Evolutionary conservation across 2,329 filamentous ascomycete genomes (phyloP), one percentile per base, ranked within the genome.

Genomic region (Pestalotiopsis sp.): DNA sequence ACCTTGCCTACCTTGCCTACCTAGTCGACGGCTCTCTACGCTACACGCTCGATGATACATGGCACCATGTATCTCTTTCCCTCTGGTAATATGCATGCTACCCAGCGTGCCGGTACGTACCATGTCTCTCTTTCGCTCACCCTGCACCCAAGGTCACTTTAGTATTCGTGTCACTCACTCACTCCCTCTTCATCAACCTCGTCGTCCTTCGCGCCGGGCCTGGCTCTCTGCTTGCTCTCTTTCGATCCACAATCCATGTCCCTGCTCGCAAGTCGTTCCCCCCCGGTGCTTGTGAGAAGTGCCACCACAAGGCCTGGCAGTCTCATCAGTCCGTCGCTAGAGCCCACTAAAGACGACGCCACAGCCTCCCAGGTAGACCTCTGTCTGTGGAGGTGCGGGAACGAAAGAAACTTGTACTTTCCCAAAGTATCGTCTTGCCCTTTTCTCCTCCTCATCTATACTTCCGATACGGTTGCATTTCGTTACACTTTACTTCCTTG

Each of bases 171-270:
- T 70, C 68, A 70, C 68, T 68, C 68, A 70, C 68, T 68, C 65
- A 20, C 27, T 68, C 36, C 56, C 67, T 61, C 56, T 23, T 66
- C 45, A 52, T 52, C 45, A 52, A 52, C 45, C 45, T 52, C 45
- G 45, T 52, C 45, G 45, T 31, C 58, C 41, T 39, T 36, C 68
- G 56, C 52, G 52, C 45, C 39, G 52, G 58, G 64, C 20, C 57
- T 63, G 49, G 64, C 63, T 59, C 36, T 68, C 63, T 31, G 27
- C 27, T 31, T 31, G 27, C 27, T 31, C 27, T 7, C 27, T 41
- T 67, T 62, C 69, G 71, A 77, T 75, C 77, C 78, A 76, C 77
- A 52, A 77, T 75, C 76, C 78, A 76, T 78, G 77, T 75, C 74
- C 68, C 70, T 71, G 71, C 73, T 73, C 68, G 68, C 69, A 69